Evolutionary conservation across 257 asterid genomes (phyloP).

Genomic region (Orobanche coerulescens): DNA sequence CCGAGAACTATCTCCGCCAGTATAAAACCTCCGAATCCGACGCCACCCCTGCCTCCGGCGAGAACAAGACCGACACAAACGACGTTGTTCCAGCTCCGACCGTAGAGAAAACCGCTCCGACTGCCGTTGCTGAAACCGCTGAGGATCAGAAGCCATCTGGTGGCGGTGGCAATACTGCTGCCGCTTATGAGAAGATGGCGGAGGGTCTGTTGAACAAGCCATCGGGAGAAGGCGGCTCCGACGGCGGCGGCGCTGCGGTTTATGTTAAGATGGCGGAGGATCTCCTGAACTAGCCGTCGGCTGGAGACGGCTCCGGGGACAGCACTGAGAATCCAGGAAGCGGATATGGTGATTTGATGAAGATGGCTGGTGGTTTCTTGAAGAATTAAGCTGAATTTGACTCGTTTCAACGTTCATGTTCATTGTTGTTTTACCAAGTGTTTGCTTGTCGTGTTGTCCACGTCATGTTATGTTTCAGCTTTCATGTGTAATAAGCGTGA

Average conservation of each 20-base stretch:
- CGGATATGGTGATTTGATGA: conserved; percentile 34
- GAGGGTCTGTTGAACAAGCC: conserved; percentile 13
- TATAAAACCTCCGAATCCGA: conserved; percentile 19
- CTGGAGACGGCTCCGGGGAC: conserved; percentile 13
- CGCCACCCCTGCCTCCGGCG: conserved; percentile 8
- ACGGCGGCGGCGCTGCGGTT: conserved; percentile 18
- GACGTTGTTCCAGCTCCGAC: not conserved
- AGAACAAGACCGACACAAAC: not conserved
- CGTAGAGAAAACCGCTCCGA: not conserved
- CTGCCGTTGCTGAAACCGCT: not conserved
- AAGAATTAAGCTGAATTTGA: conserved; percentile 22
- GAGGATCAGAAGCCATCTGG: not conserved
- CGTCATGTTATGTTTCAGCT: not conserved
- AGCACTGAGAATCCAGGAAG: conserved; percentile 21
- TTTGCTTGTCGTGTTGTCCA: not conserved
- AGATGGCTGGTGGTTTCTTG: conserved; percentile 47
- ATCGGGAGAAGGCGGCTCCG: not conserved
- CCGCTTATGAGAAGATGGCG: conserved; percentile 15
- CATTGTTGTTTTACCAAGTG: not conserved
- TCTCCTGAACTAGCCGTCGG: conserved; percentile 17
- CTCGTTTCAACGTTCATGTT: not conserved
- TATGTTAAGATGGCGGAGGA: conserved; percentile 30
- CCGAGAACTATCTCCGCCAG: conserved; percentile 48
- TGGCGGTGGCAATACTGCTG: conserved; percentile 1
- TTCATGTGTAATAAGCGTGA: too few species aligned